Evolutionary conservation across 805 yeast species (phyloP), one percentile per base, ranked within the genome.

Genomic region (Starmera amethionina): DNA sequence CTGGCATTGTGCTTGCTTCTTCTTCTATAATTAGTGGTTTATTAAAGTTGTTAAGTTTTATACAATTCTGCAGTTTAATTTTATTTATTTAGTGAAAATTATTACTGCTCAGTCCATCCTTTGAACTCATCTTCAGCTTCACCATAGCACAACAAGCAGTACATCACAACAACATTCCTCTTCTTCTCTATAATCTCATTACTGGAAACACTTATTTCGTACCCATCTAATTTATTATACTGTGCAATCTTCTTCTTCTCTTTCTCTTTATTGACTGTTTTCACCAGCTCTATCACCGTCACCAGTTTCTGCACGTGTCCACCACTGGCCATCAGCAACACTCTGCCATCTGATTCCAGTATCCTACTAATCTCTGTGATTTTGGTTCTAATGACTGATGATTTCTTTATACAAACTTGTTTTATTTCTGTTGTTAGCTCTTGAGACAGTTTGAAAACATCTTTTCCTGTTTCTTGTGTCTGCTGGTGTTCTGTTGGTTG

Each of bases 311-410:
- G 58, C 4, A 52, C 46, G 2, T 40, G 41, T 8, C 43, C 48
- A 10, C 58, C 58, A 10, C 50, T 47, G n/a, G 49, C 43, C 54
- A 52, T 47, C 18, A 53, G 31, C 7, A 50, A 18, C 9, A 44
- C 19, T 15, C 39, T 40, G 0, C 29, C 22, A 2, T 38, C 34
- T 7, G 40, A 31, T 1, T 22, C 8, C 6, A 49, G n/a, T 1
- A 14, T 4, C 25, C 39, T 40, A 16, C 42, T 37, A 5, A 46
- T 15, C n/a, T 42, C 44, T 3, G 40, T 34, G 4, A 54, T 45
- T 34, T 45, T 46, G 11, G 41, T 46, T 14, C 43, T 41, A 18
- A 54, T 49, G 34, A 10, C 10, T 4, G 32, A 14, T 30, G 27
- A 22, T 22, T 22, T 22, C 27, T 22, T 22, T 22, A 22, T 22